Evolutionary conservation across 768 basidiomycete genomes (phyloP), one percentile per base, ranked within the genome.

Genomic region (Leccinellum rugosiceps): DNA sequence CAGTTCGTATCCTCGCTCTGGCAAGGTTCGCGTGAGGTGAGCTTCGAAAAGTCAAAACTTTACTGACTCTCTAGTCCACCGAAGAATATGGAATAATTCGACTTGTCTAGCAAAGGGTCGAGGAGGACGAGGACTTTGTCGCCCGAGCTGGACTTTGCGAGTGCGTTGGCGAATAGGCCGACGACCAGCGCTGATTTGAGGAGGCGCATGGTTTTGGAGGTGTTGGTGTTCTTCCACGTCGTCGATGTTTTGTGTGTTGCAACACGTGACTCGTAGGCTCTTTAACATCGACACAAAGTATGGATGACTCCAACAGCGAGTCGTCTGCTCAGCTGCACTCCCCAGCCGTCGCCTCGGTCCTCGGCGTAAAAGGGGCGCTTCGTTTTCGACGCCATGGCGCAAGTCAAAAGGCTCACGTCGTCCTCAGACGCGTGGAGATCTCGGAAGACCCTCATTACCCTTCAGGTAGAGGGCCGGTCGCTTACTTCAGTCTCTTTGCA

Each of bases 51-150:
- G n/a, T 19, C 15, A 19, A 25, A 3, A 21, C n/a, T 38, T 23
- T 47, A 68, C 79, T 49, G 54, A 95, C 94, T 83, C 77, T 83
- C 79, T 50, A 98, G 76, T 17, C 84, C 86, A 53, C 80, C 72
- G 73, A 92, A 95, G 81, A 97, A 96, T 65, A 86, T 75, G 10
- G 88, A 88, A 71, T 88, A 98, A 62, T 88, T 80, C 13, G 76
- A 73, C 70, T 80, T 81, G 65, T 83, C 78, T n/a, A 87, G 73
- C 31, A 76, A 77, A 1, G 86, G 82, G 69, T 98, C 93, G 32
- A 96, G 78, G 14, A 96, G 80, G 47, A 97, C 89, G 14, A 98
- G 82, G 17, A 97, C 89, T 28, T 85, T 87, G 72, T 88, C 80
- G 14, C 90, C 91, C 10, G 86, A 78, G 74, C 90, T 92, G n/a